Evolutionary conservation across 768 basidiomycete species (phyloP).

Genomic region (Clavaria fumosa): DNA sequence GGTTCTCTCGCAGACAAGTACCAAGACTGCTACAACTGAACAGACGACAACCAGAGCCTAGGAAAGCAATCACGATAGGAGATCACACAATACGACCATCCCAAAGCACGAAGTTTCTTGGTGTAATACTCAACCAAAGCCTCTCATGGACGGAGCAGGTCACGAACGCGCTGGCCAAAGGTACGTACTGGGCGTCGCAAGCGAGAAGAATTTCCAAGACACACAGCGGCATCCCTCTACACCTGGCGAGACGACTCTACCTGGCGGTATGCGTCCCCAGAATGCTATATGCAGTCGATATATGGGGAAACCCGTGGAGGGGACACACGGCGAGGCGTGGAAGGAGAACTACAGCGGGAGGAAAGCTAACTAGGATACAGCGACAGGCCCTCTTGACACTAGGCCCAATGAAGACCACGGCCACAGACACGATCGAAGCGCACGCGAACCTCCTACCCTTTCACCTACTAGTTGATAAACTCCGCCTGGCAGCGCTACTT

Average conservation of each 20-base stretch:
- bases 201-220: constrained; percentile 5
- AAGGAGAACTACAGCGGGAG: too few species aligned
- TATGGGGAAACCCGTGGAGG: background rate
- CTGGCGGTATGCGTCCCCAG: background rate
- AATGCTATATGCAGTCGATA: background rate
- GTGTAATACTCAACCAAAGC: constrained; percentile 15
- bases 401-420: constrained; percentile 16
- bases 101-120: background rate
- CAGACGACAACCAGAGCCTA: background rate
- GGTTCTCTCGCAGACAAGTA: background rate
- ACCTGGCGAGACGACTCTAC: background rate
- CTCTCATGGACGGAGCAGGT: constrained; percentile 16
- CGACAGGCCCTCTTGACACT: constrained; percentile 11
- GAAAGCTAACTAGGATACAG: constrained; percentile 8
- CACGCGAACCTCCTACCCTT: constrained; percentile 12
- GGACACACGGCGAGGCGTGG: background rate
- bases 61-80: background rate
- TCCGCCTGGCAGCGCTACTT: too few species aligned
- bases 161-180: constrained; percentile 11
- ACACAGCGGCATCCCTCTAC: constrained; percentile 6
- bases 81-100: background rate
- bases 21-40: background rate
- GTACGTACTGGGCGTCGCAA: constrained; percentile 10
- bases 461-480: constrained; percentile 2
- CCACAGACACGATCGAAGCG: constrained; percentile 11